These are phyloP conservation scores for Cladophialophora exuberans DNA, from an alignment of 2,329 filamentous ascomycete genomes.

Conservation along the genomic window DNA sequence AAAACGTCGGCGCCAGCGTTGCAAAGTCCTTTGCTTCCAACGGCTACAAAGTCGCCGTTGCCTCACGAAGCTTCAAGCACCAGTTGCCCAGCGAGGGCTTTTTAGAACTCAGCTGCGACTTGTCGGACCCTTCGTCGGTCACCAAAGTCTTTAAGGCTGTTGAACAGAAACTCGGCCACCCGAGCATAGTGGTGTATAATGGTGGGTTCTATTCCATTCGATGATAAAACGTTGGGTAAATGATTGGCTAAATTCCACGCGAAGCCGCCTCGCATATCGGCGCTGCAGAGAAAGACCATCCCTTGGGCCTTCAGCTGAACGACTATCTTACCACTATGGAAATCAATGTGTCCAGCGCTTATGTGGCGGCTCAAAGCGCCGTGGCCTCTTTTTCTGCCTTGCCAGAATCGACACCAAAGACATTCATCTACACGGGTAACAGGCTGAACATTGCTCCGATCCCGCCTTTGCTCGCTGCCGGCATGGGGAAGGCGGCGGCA, in stretches of 20 bases:
- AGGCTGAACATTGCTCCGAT: conserved; percentile 40
- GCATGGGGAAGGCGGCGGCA: conserved; percentile 48
- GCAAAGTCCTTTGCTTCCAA: conserved; percentile 18
- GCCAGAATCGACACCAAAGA: conserved; percentile 31
- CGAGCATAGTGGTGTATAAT: conserved; percentile 36
- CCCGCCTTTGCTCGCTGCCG: conserved; percentile 37
- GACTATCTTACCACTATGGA: conserved; percentile 34
- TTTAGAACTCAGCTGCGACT: conserved; percentile 40
- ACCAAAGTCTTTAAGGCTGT: conserved; percentile 43
- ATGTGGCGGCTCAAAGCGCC: conserved; percentile 46
- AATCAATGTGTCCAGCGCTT: conserved; percentile 43
- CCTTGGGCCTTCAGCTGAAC: conserved; percentile 36
- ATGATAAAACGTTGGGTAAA: too few relatives aligned
- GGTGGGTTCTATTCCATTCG: conserved; percentile 27
- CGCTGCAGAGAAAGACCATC: conserved; percentile 28
- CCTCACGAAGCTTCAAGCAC: background rate
- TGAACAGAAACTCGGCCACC: conserved; percentile 40
- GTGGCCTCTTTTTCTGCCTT: conserved; percentile 39
- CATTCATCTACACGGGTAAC: conserved; percentile 53
- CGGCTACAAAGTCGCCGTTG: conserved; percentile 28
- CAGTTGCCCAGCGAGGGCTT: conserved; percentile 7
- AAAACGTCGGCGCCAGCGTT: conserved; percentile 17
- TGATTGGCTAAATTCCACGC: background rate
- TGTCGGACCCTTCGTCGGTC: conserved; percentile 40
- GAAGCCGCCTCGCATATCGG: background rate